Evolutionary conservation across 2,329 filamentous ascomycete genomes (phyloP), one percentile per base, ranked within the genome.

Genomic region (Colletotrichum sp.): DNA sequence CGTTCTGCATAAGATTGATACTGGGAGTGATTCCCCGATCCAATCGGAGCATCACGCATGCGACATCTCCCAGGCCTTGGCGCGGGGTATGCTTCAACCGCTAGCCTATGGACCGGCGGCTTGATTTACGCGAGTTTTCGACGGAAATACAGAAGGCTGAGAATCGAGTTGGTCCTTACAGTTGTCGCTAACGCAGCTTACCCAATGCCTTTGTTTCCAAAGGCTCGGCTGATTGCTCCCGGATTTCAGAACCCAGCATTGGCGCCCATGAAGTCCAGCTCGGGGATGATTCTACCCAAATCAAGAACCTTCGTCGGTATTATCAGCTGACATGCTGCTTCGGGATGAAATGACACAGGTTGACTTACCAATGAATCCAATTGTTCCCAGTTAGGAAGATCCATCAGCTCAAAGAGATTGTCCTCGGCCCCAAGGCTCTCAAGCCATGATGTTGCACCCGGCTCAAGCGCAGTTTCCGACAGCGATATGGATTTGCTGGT

Each of bases 331-430:
- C 0, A 13, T 21, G 12, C 6, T n/a, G 1, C 3, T 4, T 18
- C n/a, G n/a, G 12, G 4, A 4, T n/a, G 5, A 13, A 1, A 13
- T 21, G 1, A 4, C 12, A 18, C n/a, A 13, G 43, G n/a, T n/a
- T 2, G 39, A 21, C n/a, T 21, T 60, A 77, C 77, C 64, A 78
- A 21, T 9, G 77, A 78, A 36, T 78, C 77, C 12, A 78, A 79
- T 21, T 81, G 78, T 3, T 75, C 78, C 80, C 80, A 81, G 6
- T 79, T 76, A 5, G 79, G 75, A 55, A 79, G 69, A 24, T 78
- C 78, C 4, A 48, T 48, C 10, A 48, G 1, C 43, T 73, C 65
- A 10, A 78, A 74, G 6, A 75, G 72, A 21, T 68, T 77, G 34
- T 57, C 66, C n/a, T 69, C 26, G 59, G 18, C 21, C 66, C 68